Evolutionary conservation across 2,329 filamentous ascomycete genomes (phyloP), one percentile per base, ranked within the genome.

Genomic region (Botrytis porri): DNA sequence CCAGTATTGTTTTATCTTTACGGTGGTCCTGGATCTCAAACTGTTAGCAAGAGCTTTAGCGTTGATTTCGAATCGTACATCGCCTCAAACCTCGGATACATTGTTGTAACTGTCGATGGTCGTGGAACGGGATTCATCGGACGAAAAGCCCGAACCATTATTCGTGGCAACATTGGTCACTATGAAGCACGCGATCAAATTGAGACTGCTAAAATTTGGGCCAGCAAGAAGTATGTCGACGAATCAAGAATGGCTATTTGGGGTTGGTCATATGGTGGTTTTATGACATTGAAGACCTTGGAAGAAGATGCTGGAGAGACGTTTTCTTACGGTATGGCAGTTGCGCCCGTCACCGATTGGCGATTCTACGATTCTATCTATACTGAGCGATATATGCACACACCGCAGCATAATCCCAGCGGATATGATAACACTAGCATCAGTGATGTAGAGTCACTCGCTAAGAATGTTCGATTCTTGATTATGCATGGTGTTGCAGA

Each of bases 341-440:
- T 99, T 69, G 96, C 96, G 1, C 96, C 96, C 29, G 96, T 99
- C n/a, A 98, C 95, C 0, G 95, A 99, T 82, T 99, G 96, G 96
- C 88, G 92, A 73, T 97, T 92, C 83, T 99, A 99, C 83, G 93
- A 98, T 83, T 93, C 90, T 74, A 91, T 98, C 79, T 98, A 98
- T 84, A 97, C 95, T 0, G 95, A 98, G 83, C 90, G 96, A 51
- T 99, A 98, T 83, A 99, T 99, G 97, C 92, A 95, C 80, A 97
- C 91, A 1, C 96, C 96, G 2, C 90, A 97, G 80, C 86, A 92
- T 80, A 99, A 99, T 80, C 83, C 84, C 0, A 83, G 80, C 0
- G 96, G 96, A 20, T 99, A 98, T 83, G 86, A 90, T 60, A 89
- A 88, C 75, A 89, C 93, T 8, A 89, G 89, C 70, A 90, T 99